These are phyloP conservation scores for Polytolypa hystricis DNA, from an alignment of 2,329 filamentous ascomycete species.

Conservation along the genomic window DNA sequence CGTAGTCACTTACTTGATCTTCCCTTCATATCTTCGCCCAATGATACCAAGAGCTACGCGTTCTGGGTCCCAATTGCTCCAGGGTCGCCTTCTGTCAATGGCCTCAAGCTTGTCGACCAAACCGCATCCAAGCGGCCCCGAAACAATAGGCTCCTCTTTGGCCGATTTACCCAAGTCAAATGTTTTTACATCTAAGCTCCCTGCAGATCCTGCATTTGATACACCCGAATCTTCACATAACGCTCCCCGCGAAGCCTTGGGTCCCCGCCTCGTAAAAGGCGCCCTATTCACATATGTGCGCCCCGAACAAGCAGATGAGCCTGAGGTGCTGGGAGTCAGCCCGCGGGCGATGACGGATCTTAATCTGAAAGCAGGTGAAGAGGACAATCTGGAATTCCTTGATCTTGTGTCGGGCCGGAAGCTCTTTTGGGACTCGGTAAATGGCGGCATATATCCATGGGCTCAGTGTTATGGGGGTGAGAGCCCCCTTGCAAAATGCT, in stretches of 20 bases:
- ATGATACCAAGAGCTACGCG: constrained; percentile 10
- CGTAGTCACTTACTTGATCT: neutral
- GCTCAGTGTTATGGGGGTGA: constrained; percentile 89
- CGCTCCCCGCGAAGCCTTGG: constrained; percentile 64
- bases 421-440: constrained; percentile 61
- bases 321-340: constrained; percentile 74
- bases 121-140: constrained; percentile 1
- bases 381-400: constrained; percentile 61
- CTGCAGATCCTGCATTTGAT: constrained; percentile 65
- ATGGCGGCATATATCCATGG: constrained; percentile 88
- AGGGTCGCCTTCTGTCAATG: constrained; percentile 10
- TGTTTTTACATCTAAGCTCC: constrained; percentile 55
- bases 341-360: constrained; percentile 67
- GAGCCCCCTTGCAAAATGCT: constrained; percentile 3
- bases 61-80: neutral
- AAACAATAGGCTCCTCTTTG: constrained; percentile 23
- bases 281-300: constrained; percentile 87
- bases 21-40: constrained; percentile 1
- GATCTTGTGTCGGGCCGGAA: constrained; percentile 71
- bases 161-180: constrained; percentile 52
- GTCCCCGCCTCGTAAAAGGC: constrained; percentile 70
- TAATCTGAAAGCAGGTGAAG: constrained; percentile 59
- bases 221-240: constrained; percentile 73
- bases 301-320: constrained; percentile 58
- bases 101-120: constrained; percentile 10